Percentiles rank a stretch among this genome's conserved stretches.
phyloP scores from a whole-genome alignment of 352 stramenopile genomes.

The Phytopythium kandeliae region DNA sequence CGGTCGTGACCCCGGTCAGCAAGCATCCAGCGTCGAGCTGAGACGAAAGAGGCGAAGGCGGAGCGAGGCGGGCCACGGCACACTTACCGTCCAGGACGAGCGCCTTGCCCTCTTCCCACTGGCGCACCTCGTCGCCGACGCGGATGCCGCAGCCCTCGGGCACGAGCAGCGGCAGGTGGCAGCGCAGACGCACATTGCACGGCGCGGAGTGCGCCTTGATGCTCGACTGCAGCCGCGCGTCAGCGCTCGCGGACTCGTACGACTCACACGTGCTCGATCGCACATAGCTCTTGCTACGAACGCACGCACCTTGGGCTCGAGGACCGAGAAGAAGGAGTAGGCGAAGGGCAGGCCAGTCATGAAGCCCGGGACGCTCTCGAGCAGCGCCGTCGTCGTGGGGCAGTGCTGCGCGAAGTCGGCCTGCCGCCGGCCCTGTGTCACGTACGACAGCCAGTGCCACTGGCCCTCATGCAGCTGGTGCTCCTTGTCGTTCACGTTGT shows the following conservation, averaged over 20 bases:
- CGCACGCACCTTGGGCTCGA: slow-evolving; percentile 75
- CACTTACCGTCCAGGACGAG: slow-evolving; percentile 31
- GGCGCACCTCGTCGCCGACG: slow-evolving; percentile 80
- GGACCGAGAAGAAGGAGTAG: slow-evolving; percentile 95
- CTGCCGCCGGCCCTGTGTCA: slow-evolving; percentile 65
- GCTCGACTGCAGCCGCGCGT: slow-evolving; percentile 28
- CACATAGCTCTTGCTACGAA: no score
- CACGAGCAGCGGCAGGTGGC: slow-evolving; percentile 93
- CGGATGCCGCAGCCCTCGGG: slow-evolving; percentile 86
- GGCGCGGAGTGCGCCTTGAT: slow-evolving; percentile 93
- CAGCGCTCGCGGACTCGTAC: no score
- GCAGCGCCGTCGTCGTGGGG: slow-evolving; percentile 55
- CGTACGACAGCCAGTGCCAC: slow-evolving; percentile 94
- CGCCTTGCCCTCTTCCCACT: slow-evolving; percentile 77
- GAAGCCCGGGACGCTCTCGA: slow-evolving; percentile 79
- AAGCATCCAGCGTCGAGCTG: no score
- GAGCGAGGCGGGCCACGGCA: no score
- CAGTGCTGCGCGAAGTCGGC: slow-evolving; percentile 58
- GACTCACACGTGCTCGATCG: no score
- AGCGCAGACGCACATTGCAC: slow-evolving; percentile 94
- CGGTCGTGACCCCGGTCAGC: no score
- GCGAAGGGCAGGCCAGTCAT: slow-evolving; percentile 91
- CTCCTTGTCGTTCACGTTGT: slow-evolving; percentile 66
- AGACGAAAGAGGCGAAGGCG: no score
- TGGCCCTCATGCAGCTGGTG: slow-evolving; percentile 72